Base-by-base conservation (phyloP, 1,139 yeast species). In the Geotrichum europaeum region DNA sequence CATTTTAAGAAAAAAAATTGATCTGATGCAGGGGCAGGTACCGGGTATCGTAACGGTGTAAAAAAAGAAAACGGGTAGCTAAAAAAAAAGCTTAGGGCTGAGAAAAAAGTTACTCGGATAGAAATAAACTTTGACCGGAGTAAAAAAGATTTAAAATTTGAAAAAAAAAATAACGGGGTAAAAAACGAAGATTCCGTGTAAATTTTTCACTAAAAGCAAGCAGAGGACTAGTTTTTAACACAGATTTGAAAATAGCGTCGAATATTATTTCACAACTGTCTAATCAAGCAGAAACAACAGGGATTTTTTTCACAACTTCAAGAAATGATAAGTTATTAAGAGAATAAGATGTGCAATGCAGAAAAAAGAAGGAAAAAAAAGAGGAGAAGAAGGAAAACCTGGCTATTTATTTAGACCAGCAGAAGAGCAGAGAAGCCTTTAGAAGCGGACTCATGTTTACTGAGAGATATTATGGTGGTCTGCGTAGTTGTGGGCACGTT, bases 311-410 rank as follows among this genome's bases (percentile, higher is more conserved):
- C 22, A 18, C 15, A 20, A 30, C 18, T 20, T 18, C n/a, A 47
- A 36, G 18, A 15, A 20, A n/a, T 34, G 12, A 15, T 36, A 15
- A 7, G n/a, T 54, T 43, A 15, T n/a, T n/a, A 40, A n/a, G 32
- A 54, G 30, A 54, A 54, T 3, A 25, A 53, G 15, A 50, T 10
- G 50, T 25, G 25, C 43, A 28, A 51, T 30, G 25, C 22, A 51
- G 22, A 50, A 56, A 51, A 50, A 51, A 56, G 51, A 56, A 51
- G 20, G 20, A 50, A 56, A 12, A 56, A 51, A 43, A 53, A 20
- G 20, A 51, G 43, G 12, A 51, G 20, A 51, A 51, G 25, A 51
- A 28, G 18, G 25, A 51, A 51, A 32, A 28, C 12, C 2, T 15
- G 24, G 30, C 34, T 51, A 25, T 51, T 40, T 43, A 20, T 53